Evolutionary conservation across 1,139 yeast species (phyloP).

Genomic region (Pichia sp.): DNA sequence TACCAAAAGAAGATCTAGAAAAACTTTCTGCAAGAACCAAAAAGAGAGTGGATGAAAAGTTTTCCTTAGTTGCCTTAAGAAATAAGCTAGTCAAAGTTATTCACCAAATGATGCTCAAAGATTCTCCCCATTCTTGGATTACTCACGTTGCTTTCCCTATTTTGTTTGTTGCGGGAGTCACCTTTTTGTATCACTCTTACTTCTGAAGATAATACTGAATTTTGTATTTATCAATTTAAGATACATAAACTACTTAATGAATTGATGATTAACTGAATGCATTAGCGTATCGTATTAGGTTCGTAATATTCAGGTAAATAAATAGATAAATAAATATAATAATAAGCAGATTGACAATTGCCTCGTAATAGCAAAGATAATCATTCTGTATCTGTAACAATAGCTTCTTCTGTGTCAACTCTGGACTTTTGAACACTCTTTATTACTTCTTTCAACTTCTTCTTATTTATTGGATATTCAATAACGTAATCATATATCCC

Average conservation of each 20-base stretch:
- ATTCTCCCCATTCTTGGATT: background rate
- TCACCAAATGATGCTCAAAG: slow-evolving; percentile 7
- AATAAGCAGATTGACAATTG: background rate
- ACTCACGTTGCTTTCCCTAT: slow-evolving; percentile 1
- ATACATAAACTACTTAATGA: slow-evolving; percentile 1
- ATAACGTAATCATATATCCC: slow-evolving; percentile 66
- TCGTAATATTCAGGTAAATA: background rate
- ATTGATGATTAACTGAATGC: slow-evolving; percentile 2
- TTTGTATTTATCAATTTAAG: background rate
- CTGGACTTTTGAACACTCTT: slow-evolving; percentile 13
- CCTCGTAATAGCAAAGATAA: background rate
- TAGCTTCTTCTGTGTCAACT: slow-evolving; percentile 27
- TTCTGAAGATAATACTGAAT: no score
- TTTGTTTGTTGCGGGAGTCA: background rate
- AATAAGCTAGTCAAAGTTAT: slow-evolving; percentile 18
- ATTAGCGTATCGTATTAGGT: no score
- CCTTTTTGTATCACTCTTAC: background rate
- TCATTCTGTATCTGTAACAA: slow-evolving; percentile 31
- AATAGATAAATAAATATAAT: no score
- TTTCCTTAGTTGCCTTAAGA: slow-evolving; percentile 28
- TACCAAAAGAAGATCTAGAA: slow-evolving; percentile 33
- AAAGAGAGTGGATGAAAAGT: slow-evolving; percentile 21
- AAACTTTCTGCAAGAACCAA: slow-evolving; percentile 16
- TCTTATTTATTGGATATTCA: slow-evolving; percentile 66
- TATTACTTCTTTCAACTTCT: slow-evolving; percentile 33